Conservation (phyloP, 208 protist genomes). For the Perkinsela sp. region DNA sequence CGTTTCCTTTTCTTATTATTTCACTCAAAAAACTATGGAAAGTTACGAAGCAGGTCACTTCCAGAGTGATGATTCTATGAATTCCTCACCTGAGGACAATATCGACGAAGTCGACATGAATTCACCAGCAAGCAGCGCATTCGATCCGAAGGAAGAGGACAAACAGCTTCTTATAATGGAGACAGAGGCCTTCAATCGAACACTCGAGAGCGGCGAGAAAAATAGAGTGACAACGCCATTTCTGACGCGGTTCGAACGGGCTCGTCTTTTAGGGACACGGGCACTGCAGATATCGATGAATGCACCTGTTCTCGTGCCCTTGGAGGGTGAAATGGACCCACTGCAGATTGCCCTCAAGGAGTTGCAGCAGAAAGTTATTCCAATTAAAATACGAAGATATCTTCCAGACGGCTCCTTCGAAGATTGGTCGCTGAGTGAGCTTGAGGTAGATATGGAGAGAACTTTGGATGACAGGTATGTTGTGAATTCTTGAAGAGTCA, state of each 20-base stretch:
- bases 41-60: neutral
- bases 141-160: neutral
- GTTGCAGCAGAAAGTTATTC: constrained; percentile 77
- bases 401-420: constrained; percentile 78
- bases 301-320: constrained; percentile 80
- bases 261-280: constrained; percentile 83
- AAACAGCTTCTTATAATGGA: too few species aligned
- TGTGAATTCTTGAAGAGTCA: too few species aligned
- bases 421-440: constrained; percentile 42
- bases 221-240: constrained; percentile 76
- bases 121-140: neutral
- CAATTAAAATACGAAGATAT: constrained; percentile 87
- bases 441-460: constrained; percentile 53
- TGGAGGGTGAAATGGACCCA: constrained; percentile 89
- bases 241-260: constrained; percentile 95
- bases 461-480: constrained; percentile 42
- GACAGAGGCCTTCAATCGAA: neutral
- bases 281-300: constrained; percentile 95
- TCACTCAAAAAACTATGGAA: too few species aligned
- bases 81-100: neutral
- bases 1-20: too few species aligned
- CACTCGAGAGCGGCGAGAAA: neutral
- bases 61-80: neutral
- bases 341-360: constrained; percentile 91
- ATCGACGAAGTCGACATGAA: neutral